Conservation (phyloP, 306 rosid genomes). For the Acacia melanoxylon region DNA sequence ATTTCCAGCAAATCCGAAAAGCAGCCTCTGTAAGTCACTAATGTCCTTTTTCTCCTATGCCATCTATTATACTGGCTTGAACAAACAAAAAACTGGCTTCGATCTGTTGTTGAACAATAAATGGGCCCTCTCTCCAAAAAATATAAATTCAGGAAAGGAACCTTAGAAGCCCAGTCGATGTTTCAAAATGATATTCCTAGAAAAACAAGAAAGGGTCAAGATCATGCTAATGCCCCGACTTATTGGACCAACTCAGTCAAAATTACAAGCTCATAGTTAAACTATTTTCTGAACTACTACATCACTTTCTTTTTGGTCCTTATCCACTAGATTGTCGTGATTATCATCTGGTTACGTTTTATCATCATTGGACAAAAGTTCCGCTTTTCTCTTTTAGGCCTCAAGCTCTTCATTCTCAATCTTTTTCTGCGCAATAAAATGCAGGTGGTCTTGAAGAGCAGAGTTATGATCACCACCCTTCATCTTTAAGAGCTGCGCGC, state of each 20-base stretch:
- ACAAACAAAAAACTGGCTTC: neutral
- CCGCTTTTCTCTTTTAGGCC: neutral
- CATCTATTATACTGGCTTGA: neutral
- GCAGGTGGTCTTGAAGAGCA: neutral
- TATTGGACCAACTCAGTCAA: neutral
- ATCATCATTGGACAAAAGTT: neutral
- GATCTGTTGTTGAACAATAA: neutral
- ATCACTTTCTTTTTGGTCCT: neutral
- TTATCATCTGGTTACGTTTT: neutral
- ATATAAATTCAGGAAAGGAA: neutral
- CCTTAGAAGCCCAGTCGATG: neutral
- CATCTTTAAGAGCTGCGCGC: conserved; percentile 44
- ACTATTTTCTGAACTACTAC: neutral
- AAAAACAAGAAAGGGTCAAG: neutral
- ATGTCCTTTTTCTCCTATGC: no score
- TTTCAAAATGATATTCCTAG: neutral
- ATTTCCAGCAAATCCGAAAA: neutral
- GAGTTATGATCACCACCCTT: conserved; percentile 27
- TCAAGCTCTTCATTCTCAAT: neutral
- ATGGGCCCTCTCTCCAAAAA: neutral
- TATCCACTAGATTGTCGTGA: neutral
- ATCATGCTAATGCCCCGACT: neutral
- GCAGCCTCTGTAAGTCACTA: neutral
- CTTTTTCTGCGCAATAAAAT: neutral
- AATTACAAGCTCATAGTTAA: neutral